phyloP scores from a whole-genome alignment of 2,329 filamentous ascomycete species.

The Xylaria sp. region DNA sequence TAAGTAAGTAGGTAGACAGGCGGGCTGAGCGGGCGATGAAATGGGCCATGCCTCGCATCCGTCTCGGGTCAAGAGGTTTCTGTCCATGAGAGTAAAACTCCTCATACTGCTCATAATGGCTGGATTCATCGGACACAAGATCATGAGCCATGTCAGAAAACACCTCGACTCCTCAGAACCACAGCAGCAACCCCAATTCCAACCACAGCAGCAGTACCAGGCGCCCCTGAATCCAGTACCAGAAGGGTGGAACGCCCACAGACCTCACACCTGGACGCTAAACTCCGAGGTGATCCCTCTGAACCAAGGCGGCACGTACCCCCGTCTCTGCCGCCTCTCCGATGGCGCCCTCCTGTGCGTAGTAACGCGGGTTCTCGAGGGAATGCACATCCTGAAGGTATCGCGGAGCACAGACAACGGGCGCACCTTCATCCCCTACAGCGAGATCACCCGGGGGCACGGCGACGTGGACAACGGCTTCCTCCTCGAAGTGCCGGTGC shows the following conservation, averaged over 20 bases:
- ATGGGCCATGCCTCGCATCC: slow-evolving; percentile 32
- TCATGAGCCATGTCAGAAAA: slow-evolving; percentile 28
- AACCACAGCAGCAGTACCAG: slow-evolving; percentile 10
- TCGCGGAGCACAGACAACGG: slow-evolving; percentile 57
- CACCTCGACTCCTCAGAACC: slow-evolving; percentile 14
- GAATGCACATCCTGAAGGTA: slow-evolving; percentile 54
- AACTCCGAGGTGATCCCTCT: slow-evolving; percentile 57
- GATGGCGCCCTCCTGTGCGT: slow-evolving; percentile 58
- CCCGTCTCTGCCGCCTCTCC: slow-evolving; percentile 56
- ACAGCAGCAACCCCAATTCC: slow-evolving; percentile 6
- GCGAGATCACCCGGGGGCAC: slow-evolving; percentile 55
- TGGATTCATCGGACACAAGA: slow-evolving; percentile 34
- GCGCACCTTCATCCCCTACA: slow-evolving; percentile 52
- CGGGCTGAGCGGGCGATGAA: slow-evolving; percentile 16
- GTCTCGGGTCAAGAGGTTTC: slow-evolving; percentile 24
- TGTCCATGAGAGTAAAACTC: slow-evolving; percentile 20
- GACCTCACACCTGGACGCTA: slow-evolving; percentile 34
- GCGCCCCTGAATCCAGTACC: neutral
- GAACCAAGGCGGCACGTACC: slow-evolving; percentile 57
- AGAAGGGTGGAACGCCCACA: neutral
- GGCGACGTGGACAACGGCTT: slow-evolving; percentile 61
- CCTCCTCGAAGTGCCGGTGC: slow-evolving; percentile 54
- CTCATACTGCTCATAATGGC: slow-evolving; percentile 31
- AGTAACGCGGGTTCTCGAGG: slow-evolving; percentile 55
- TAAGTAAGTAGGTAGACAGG: too few relatives aligned